Evolutionary conservation across 2,329 filamentous ascomycete genomes (phyloP), one percentile per base, ranked within the genome.

Genomic region (Alternaria sp.): DNA sequence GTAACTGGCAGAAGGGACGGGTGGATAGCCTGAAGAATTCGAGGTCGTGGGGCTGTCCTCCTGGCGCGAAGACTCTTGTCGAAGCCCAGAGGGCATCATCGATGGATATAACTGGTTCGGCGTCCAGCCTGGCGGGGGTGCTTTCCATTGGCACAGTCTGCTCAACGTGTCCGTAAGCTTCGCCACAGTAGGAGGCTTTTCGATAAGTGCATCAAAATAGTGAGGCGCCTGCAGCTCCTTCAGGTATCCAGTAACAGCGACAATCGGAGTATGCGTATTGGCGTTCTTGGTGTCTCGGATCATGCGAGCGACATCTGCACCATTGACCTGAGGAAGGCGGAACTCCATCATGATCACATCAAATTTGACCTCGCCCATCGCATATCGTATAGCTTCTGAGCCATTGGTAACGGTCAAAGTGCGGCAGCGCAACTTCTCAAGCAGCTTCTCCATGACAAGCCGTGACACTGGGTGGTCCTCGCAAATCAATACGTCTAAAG

Each of bases 331-430:
- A 10, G 96, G 95, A 49, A 99, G 84, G 78, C 95, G 96, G 83
- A 93, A 97, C 81, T 99, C 96, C 80, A 97, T 95, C 85, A 99
- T 96, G 77, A 99, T 97, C 72, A 97, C 93, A 80, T 99, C 96
- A 76, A 98, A 99, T 76, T 98, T 97, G 77, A 99, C 95, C 77
- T 98, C 95, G 75, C 95, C 95, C 85, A 97, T 92, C 26, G 96
- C 93, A 80, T 96, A 97, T 21, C 95, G 89, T 73, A 97, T 91
- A 11, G 95, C 96, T 76, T 99, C 96, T 0, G 93, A 90, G 1
- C 96, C 96, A 71, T 94, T 97, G 4, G 90, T 87, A 5, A 96
- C 95, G 3, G 93, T 93, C 73, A 99, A 96, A 9, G 95, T 97
- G 45, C 96, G 92, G 74, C 96, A 99, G 36, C 93, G 91, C 36